A percentile compares a stretch with the other conserved stretches of the same genome.
Evolutionary conservation across 2,329 filamentous ascomycete species (phyloP).

Genomic region (Diplodia seriata): DNA sequence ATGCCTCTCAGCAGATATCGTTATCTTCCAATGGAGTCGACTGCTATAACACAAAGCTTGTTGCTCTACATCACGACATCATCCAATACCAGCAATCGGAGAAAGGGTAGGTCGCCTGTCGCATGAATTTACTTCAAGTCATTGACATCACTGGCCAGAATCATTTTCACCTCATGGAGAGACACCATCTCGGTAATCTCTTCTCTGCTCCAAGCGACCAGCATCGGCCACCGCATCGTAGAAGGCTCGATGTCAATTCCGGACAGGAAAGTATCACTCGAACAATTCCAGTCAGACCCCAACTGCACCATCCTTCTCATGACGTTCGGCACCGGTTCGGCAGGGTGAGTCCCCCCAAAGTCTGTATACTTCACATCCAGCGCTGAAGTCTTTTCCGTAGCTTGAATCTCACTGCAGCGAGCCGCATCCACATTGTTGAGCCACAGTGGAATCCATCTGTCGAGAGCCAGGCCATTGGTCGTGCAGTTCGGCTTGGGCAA

Average conservation of each 20-base stretch:
- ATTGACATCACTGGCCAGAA: not conserved
- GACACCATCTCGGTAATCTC: not conserved
- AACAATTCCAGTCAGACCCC: constrained; percentile 33
- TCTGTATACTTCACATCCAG: no score
- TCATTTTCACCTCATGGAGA: not conserved
- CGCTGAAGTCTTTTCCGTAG: not conserved
- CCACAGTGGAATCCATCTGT: constrained; percentile 44
- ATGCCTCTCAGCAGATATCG: not conserved
- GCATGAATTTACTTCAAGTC: not conserved
- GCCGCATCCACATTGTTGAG: constrained; percentile 39
- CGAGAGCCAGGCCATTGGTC: constrained; percentile 41
- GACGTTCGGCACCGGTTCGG: constrained; percentile 39
- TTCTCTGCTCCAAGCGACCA: not conserved
- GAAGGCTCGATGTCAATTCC: constrained; percentile 35
- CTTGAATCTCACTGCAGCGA: constrained; percentile 36
- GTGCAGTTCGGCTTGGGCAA: constrained; percentile 39
- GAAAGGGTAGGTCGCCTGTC: not conserved
- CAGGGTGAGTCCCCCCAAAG: constrained; percentile 28
- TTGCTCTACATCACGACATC: not conserved
- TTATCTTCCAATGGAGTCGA: not conserved
- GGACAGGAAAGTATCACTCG: constrained; percentile 34
- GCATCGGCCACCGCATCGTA: constrained; percentile 30
- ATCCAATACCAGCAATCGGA: not conserved
- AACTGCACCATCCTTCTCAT: constrained; percentile 38
- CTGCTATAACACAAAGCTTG: not conserved